Percentiles rank a stretch among this genome's conserved stretches.
Evolutionary conservation across 2,329 filamentous ascomycete genomes (phyloP).

Genomic region (Ophiobolus disseminans): DNA sequence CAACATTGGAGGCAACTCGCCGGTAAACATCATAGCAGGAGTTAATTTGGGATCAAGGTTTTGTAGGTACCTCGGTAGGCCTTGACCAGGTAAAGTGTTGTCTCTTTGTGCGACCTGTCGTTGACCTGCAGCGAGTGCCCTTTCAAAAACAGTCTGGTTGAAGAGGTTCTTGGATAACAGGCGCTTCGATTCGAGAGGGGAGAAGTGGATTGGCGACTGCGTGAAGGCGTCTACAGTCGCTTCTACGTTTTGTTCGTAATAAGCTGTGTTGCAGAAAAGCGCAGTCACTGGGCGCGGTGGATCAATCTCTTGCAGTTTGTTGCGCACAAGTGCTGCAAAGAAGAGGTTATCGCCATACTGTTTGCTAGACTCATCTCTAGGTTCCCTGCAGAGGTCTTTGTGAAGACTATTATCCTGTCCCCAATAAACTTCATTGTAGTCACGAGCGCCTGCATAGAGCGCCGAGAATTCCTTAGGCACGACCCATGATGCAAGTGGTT

Average conservation of each 20-base stretch:
- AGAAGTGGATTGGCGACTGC: conserved; percentile 5
- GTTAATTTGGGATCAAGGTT: too few species aligned
- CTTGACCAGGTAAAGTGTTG: conserved; percentile 9
- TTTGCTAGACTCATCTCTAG: too few species aligned
- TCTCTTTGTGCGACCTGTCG: background rate
- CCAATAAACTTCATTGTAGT: too few species aligned
- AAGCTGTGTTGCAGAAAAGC: conserved; percentile 38
- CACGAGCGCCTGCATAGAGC: too few species aligned
- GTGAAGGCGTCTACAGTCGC: conserved; percentile 44
- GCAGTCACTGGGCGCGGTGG: conserved; percentile 16
- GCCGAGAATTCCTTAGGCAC: too few species aligned
- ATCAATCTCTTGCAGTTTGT: conserved; percentile 18
- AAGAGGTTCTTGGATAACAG: conserved; percentile 37
- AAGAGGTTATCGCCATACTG: conserved; percentile 44
- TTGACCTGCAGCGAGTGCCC: conserved; percentile 13
- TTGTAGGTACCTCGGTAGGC: conserved; percentile 10
- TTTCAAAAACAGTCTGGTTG: conserved; percentile 51
- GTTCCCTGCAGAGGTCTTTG: too few species aligned
- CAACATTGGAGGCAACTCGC: too few species aligned
- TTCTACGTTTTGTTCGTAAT: conserved; percentile 54
- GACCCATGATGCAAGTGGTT: too few species aligned
- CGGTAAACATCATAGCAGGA: too few species aligned
- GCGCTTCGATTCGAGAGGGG: conserved; percentile 29
- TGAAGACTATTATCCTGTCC: too few species aligned
- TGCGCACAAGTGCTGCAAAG: conserved; percentile 16